These are phyloP conservation scores for Linnemannia schmuckeri DNA, from an alignment of 192 early-diverging fungal species.

Conservation along the genomic window DNA sequence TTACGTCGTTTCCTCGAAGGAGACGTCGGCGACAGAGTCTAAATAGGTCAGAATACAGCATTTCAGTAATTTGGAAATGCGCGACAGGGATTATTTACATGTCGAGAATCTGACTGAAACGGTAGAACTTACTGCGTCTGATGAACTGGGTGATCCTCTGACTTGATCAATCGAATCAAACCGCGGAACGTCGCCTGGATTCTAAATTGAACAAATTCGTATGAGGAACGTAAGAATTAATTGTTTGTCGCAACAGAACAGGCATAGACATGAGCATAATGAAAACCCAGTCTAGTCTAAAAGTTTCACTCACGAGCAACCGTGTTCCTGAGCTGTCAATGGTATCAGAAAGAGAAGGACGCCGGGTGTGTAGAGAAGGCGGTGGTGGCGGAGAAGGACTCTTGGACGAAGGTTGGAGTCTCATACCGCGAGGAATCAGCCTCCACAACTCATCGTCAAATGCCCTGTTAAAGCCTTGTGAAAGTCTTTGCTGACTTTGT, in stretches of 20 bases:
- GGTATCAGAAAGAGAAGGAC: slow-evolving; percentile 12
- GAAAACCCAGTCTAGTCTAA: not conserved
- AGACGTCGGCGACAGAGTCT: slow-evolving; percentile 10
- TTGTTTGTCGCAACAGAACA: not conserved
- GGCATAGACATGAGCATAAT: not conserved
- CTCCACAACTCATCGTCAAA: slow-evolving; percentile 30
- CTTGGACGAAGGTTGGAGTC: not conserved
- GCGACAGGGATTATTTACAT: not conserved
- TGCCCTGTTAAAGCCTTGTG: not conserved
- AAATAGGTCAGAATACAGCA: not conserved
- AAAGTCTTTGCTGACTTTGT: not conserved
- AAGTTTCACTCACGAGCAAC: not conserved
- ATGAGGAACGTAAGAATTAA: not conserved
- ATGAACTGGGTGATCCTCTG: not conserved
- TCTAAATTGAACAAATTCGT: not conserved
- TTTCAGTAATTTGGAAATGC: not conserved
- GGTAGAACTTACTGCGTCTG: not conserved
- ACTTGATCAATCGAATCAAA: not conserved
- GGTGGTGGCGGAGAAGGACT: not conserved
- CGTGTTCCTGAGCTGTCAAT: not conserved
- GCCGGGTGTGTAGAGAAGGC: not conserved
- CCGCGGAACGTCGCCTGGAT: not conserved
- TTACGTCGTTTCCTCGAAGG: slow-evolving; percentile 16
- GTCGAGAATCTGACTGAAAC: not conserved
- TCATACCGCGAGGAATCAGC: not conserved